Percentiles rank a stretch among this genome's conserved stretches.
Conservation (phyloP, 345 rosid species). For the Abelmoschus esculentus region DNA sequence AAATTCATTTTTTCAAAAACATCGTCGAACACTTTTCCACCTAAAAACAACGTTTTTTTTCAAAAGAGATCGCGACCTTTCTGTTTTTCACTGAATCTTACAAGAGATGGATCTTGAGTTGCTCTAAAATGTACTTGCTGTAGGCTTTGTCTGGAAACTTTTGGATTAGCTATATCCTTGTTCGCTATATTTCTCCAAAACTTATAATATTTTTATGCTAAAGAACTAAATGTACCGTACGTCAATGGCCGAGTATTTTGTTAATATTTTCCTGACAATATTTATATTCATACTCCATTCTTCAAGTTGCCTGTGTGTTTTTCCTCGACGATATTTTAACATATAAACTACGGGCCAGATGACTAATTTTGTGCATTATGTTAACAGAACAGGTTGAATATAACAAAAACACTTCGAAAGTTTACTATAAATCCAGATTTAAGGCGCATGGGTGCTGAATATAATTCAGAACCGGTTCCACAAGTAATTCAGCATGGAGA, state of each 20-base stretch:
- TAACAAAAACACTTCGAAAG: slow-evolving; percentile 88
- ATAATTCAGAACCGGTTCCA: slow-evolving; percentile 52
- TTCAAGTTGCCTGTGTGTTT: neutral
- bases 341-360: neutral
- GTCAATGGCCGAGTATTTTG: neutral
- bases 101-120: too few relatives aligned
- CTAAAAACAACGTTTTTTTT: too few relatives aligned
- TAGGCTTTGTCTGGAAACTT: too few relatives aligned
- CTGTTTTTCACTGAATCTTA: too few relatives aligned
- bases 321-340: neutral
- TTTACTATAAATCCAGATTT: slow-evolving; percentile 74
- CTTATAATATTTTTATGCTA: too few relatives aligned
- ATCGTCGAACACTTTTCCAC: too few relatives aligned
- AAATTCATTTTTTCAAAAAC: too few relatives aligned
- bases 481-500: slow-evolving; percentile 75
- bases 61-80: too few relatives aligned
- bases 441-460: slow-evolving; percentile 75
- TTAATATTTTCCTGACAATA: neutral
- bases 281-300: neutral
- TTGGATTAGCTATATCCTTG: too few relatives aligned
- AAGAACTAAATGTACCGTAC: too few relatives aligned
- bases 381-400: slow-evolving; percentile 95
- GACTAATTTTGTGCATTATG: slow-evolving; percentile 10
- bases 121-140: too few relatives aligned
- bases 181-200: too few relatives aligned